A percentile compares a stretch with the other conserved stretches of the same genome.
Evolutionary conservation across 208 protist genomes (phyloP).

Genomic region (Angomonas ambiguus): DNA sequence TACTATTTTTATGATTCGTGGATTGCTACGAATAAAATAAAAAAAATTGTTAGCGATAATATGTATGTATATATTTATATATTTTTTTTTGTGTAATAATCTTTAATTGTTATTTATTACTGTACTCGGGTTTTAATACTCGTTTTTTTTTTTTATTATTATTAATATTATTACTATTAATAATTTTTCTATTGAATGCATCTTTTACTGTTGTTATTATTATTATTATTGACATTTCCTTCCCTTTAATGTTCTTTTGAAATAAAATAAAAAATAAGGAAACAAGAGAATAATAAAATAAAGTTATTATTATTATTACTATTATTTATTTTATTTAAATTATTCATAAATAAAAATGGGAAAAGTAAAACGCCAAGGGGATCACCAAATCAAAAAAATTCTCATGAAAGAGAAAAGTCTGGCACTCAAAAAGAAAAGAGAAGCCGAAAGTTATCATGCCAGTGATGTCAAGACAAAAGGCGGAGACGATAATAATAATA

Average conservation of each 20-base stretch:
- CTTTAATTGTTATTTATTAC: too few relatives aligned
- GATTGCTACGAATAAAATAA: too few relatives aligned
- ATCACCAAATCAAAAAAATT: conserved; percentile 86
- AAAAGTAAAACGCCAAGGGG: conserved; percentile 64
- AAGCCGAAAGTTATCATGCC: conserved; percentile 67
- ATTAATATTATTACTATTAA: conserved; percentile 9
- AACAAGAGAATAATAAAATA: not conserved
- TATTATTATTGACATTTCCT: not conserved
- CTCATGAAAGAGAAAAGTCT: conserved; percentile 90
- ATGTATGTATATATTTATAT: too few relatives aligned
- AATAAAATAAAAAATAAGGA: conserved; percentile 6
- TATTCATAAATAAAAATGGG: conserved; percentile 38
- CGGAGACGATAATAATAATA: conserved; percentile 16
- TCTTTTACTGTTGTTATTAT: conserved; percentile 5
- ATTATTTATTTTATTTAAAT: not conserved
- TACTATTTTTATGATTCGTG: too few relatives aligned
- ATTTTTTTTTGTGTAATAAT: too few relatives aligned
- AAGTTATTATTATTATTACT: not conserved
- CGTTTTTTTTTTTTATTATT: conserved; percentile 18
- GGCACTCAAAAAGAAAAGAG: conserved; percentile 81
- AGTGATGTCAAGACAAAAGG: conserved; percentile 20
- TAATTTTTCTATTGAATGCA: conserved; percentile 7
- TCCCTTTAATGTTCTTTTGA: not conserved
- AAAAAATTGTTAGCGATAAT: too few relatives aligned
- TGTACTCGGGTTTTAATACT: not conserved